Evolutionary conservation across 768 basidiomycete species (phyloP).

Genomic region (Flagelloscypha sp.): DNA sequence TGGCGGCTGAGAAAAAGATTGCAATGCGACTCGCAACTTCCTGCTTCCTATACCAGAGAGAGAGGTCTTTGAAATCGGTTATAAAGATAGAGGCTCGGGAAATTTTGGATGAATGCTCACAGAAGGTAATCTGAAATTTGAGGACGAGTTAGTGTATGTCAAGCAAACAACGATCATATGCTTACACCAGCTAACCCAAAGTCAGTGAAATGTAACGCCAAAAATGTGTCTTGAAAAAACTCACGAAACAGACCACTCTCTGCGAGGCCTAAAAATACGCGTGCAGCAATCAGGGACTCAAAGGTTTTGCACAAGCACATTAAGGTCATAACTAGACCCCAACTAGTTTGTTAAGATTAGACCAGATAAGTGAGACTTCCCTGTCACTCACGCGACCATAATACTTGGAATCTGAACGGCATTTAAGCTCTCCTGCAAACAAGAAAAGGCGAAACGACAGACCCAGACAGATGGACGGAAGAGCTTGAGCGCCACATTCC

Average conservation of each 20-base stretch:
- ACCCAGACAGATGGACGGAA: conserved; percentile 6
- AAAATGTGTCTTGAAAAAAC: not conserved
- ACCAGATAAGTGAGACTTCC: conserved; percentile 10
- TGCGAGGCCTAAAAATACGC: not conserved
- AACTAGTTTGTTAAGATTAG: not conserved
- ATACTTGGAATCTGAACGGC: conserved; percentile 1
- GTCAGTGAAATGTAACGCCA: not conserved
- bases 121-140: not conserved
- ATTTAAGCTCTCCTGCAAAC: not conserved
- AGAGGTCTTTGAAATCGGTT: too few species aligned
- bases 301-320: not conserved
- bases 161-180: not conserved
- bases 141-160: not conserved
- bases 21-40: conserved; percentile 40
- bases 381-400: conserved; percentile 15
- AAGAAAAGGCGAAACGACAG: not conserved
- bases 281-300: not conserved
- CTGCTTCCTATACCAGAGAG: conserved; percentile 37
- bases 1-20: conserved; percentile 43
- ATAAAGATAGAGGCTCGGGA: too few species aligned
- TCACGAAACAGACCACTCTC: not conserved
- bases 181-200: not conserved
- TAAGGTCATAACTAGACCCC: conserved; percentile 1
- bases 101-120: not conserved
- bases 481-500: conserved; percentile 19